These are phyloP conservation scores for Pestalotiopsis fici DNA, from an alignment of 2,329 filamentous ascomycete genomes.

Conservation along the genomic window DNA sequence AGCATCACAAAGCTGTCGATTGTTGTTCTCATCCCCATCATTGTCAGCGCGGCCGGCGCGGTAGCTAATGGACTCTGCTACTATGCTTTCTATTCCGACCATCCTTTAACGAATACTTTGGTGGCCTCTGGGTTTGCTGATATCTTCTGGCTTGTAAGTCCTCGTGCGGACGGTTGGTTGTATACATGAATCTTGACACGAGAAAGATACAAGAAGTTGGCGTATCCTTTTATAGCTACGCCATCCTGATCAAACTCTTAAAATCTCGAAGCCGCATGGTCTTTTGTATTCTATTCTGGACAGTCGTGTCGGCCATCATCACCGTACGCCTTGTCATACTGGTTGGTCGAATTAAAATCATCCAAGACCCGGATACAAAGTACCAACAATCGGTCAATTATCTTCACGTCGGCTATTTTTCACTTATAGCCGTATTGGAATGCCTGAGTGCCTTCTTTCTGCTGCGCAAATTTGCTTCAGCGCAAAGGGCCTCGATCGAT, in stretches of 20 bases:
- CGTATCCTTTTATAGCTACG: slow-evolving; percentile 50
- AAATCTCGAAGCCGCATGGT: slow-evolving; percentile 40
- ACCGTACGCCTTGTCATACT: slow-evolving; percentile 46
- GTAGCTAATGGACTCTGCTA: slow-evolving; percentile 44
- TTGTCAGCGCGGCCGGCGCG: slow-evolving; percentile 37
- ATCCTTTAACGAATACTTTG: slow-evolving; percentile 23
- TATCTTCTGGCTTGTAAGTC: slow-evolving; percentile 39
- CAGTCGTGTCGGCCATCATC: slow-evolving; percentile 53
- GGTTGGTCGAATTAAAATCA: slow-evolving; percentile 27
- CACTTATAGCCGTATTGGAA: slow-evolving; percentile 39
- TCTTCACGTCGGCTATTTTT: slow-evolving; percentile 43
- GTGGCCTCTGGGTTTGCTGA: slow-evolving; percentile 40
- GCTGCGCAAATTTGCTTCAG: slow-evolving; percentile 35
- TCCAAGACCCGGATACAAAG: slow-evolving; percentile 22
- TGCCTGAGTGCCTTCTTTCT: slow-evolving; percentile 40
- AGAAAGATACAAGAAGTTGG: slow-evolving; percentile 43
- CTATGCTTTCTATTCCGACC: slow-evolving; percentile 39
- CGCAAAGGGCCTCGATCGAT: slow-evolving; percentile 29
- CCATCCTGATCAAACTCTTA: slow-evolving; percentile 52
- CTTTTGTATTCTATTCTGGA: slow-evolving; percentile 55
- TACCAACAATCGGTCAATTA: slow-evolving; percentile 34
- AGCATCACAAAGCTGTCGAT: slow-evolving; percentile 40
- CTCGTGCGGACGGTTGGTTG: rapidly evolving
- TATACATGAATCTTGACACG: background rate
- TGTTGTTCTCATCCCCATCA: slow-evolving; percentile 38